Conservation (phyloP, 2,329 filamentous ascomycete genomes). For the Dactylella cylindrospora region DNA sequence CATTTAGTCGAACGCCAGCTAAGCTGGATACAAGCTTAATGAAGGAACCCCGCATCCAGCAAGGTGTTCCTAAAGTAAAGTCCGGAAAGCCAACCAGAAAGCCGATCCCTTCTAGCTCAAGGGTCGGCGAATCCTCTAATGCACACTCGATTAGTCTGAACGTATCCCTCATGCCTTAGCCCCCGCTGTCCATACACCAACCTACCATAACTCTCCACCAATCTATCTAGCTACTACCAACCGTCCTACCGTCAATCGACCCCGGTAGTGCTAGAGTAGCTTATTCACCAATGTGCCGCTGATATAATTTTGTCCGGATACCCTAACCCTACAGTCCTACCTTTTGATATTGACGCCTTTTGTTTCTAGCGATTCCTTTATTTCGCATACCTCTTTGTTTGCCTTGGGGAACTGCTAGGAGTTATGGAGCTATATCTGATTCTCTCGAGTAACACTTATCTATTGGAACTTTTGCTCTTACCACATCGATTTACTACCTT, state of each 20-base stretch:
- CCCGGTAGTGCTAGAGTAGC: no score
- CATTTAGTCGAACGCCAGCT: constrained; percentile 65
- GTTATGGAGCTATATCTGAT: constrained; percentile 2
- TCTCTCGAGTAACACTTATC: not conserved
- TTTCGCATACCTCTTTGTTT: not conserved
- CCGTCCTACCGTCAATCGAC: no score
- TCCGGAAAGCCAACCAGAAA: constrained; percentile 47
- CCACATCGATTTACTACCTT: no score
- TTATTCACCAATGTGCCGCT: no score
- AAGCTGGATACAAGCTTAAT: constrained; percentile 83
- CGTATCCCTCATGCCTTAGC: not conserved
- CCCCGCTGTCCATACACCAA: not conserved
- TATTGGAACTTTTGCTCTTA: no score
- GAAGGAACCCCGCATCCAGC: constrained; percentile 87
- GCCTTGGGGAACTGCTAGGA: not conserved
- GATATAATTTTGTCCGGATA: no score
- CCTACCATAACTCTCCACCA: not conserved
- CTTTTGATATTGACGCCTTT: not conserved
- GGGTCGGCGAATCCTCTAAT: constrained; percentile 52
- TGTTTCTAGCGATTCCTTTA: not conserved
- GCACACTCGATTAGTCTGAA: constrained; percentile 9
- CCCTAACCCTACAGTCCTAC: no score
- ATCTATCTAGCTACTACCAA: no score
- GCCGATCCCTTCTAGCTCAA: constrained; percentile 48
- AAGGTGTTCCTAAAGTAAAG: constrained; percentile 72